Evolutionary conservation across 2,329 filamentous ascomycete genomes (phyloP).

Genomic region (Ophiocordyceps camponoti-rufipedis): DNA sequence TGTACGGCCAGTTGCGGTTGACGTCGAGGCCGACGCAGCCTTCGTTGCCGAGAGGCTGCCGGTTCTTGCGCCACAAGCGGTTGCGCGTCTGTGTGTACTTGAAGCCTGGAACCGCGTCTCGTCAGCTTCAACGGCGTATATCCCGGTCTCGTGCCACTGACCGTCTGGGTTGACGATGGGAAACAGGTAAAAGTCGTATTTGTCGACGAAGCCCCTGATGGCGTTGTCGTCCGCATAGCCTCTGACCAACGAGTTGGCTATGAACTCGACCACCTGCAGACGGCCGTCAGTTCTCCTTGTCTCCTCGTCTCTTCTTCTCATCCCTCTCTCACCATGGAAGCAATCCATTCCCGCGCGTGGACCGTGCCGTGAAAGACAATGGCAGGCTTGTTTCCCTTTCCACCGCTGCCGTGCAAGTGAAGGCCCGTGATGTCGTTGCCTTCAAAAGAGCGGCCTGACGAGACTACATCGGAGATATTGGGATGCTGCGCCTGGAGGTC

Average conservation of each 20-base stretch:
- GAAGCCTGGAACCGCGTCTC: conserved; percentile 20
- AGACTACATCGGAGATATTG: conserved; percentile 27
- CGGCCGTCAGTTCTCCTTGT: too few species aligned
- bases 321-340: conserved; percentile 21
- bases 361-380: conserved; percentile 38
- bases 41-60: conserved; percentile 19
- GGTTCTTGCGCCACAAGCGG: conserved; percentile 45
- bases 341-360: conserved; percentile 43
- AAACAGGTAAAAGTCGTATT: conserved; percentile 48
- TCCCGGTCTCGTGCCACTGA: too few species aligned
- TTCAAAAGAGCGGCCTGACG: conserved; percentile 25
- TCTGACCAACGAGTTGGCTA: conserved; percentile 28
- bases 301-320: too few species aligned
- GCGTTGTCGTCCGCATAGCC: conserved; percentile 21
- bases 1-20: conserved; percentile 42
- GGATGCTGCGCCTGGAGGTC: conserved; percentile 25
- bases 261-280: conserved; percentile 23
- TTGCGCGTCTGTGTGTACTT: conserved; percentile 36
- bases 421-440: conserved; percentile 41
- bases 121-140: too few species aligned
- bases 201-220: conserved; percentile 30
- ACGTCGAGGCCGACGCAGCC: conserved; percentile 34
- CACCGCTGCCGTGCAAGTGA: conserved; percentile 30
- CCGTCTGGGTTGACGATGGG: conserved; percentile 41
- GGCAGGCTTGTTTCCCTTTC: conserved; percentile 28